phyloP scores from a whole-genome alignment of 352 stramenopile genomes.

The Pythium angustatum region DNA sequence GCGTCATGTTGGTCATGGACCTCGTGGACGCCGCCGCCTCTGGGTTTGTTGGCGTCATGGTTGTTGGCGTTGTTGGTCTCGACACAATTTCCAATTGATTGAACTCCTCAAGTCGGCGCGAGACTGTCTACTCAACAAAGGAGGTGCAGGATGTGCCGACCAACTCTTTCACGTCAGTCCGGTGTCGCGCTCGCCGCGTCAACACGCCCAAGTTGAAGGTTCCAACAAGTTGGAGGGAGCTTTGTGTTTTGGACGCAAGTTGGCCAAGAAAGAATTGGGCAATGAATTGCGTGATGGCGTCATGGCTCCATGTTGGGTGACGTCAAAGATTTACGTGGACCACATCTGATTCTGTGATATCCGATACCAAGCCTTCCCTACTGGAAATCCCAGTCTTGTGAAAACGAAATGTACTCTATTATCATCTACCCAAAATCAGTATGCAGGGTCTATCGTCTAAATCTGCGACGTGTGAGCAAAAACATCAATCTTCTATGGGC shows the following conservation, averaged over 20 bases:
- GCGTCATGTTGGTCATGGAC: conserved; percentile 24
- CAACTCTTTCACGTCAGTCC: conserved; percentile 8
- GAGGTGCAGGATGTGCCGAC: background rate
- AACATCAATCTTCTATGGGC: conserved; percentile 3
- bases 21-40: background rate
- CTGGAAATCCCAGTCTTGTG: too few species aligned
- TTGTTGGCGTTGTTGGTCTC: conserved; percentile 3
- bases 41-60: conserved; percentile 5
- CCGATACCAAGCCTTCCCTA: too few species aligned
- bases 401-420: too few species aligned
- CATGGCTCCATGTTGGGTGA: conserved; percentile 14
- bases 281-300: conserved; percentile 23
- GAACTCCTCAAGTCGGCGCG: background rate
- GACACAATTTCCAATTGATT: background rate
- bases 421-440: conserved; percentile 3
- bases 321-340: conserved; percentile 12
- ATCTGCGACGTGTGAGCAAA: conserved; percentile 25
- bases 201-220: conserved; percentile 15
- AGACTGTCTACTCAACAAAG: background rate
- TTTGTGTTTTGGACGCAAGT: background rate
- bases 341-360: conserved; percentile 11
- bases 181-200: conserved; percentile 1
- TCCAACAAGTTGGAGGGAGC: conserved; percentile 9
- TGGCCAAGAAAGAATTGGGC: conserved; percentile 2
- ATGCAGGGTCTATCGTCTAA: conserved; percentile 20